These are phyloP conservation scores for Pseudonitzschia pungens DNA, from an alignment of 108 stramenopile species.

Conservation along the genomic window DNA sequence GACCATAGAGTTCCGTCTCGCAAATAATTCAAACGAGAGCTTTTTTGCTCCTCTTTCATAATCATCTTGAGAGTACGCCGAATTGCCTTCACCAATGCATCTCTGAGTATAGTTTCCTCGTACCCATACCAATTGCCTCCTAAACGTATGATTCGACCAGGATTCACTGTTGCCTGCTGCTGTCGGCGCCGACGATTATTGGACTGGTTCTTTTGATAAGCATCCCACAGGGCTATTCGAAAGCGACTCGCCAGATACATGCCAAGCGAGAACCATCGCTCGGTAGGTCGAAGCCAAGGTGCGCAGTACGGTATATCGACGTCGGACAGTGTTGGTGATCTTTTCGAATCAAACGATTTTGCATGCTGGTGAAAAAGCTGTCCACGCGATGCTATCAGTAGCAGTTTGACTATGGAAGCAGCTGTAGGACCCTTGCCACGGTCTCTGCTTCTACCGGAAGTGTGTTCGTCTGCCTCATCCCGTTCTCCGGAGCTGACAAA, in stretches of 20 bases:
- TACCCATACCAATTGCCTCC: background rate
- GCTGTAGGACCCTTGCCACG: background rate
- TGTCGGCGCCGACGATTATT: background rate
- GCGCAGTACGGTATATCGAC: slow-evolving; percentile 30
- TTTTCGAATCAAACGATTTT: background rate
- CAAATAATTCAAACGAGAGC: background rate
- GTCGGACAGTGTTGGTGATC: background rate
- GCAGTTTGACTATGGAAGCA: slow-evolving; percentile 30
- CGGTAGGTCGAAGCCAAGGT: slow-evolving; percentile 66
- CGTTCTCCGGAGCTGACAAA: slow-evolving; percentile 9
- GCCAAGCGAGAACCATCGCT: slow-evolving; percentile 74
- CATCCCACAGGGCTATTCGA: slow-evolving; percentile 67
- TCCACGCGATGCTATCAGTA: slow-evolving; percentile 50
- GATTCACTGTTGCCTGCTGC: background rate
- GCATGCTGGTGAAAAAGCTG: slow-evolving; percentile 22
- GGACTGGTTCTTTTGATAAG: slow-evolving; percentile 27
- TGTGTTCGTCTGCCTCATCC: background rate
- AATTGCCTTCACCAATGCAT: background rate
- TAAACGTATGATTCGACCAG: background rate
- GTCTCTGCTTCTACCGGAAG: background rate
- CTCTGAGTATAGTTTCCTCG: slow-evolving; percentile 5
- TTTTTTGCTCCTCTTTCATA: background rate
- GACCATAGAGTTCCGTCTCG: slow-evolving; percentile 19
- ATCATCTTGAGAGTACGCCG: background rate
- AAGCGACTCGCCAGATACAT: slow-evolving; percentile 75